Evolutionary conservation across 345 rosid species (phyloP), one percentile per base, ranked within the genome.

Genomic region (Limnanthes douglasii): DNA sequence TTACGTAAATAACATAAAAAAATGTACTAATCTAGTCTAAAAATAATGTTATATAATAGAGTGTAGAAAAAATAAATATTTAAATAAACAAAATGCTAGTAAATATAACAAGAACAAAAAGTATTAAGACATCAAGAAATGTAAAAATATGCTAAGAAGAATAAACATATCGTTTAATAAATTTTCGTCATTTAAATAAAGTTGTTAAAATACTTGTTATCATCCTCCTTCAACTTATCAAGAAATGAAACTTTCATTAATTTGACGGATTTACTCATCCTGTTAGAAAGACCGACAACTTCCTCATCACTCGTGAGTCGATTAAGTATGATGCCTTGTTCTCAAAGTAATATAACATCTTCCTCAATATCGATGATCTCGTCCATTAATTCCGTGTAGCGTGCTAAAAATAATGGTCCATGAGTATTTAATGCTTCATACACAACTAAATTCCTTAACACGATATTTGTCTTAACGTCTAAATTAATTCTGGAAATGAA

Each of bases 351-450:
- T 48, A 53, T 69, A 43, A 65, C 76, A 30, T 86, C 95, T 40
- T 70, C 88, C 7, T 37, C 71, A 0, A 64, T 67, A 24, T 86
- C 83, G 2, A 82, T 65, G 22, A 86, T 75, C 31, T 85, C 97
- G 30, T 70, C 75, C 59, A 86, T 71, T 23, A 86, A 28, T 40
- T 86, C 95, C 0, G 78, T 75, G 69, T 81, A 73, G 6, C 93
- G 74, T 7, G 94, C 53, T n/a, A 75, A 65, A 10, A 75, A 62
- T 50, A 83, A 20, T 0, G 80, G 78, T 21, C 86, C 92, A 7
- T 71, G 55, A 5, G 66, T 60, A 18, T 39, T 66, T 1, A 70
- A 58, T 2, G 84, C 78, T 43, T 86, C 94, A 39, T 75, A 78
- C 5, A 94, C 93, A 1, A 82, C 81, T 18, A 82, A 39, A 56